Base-by-base conservation (phyloP, 2,329 filamentous ascomycete genomes). In the Aspergillus fijiensis region DNA sequence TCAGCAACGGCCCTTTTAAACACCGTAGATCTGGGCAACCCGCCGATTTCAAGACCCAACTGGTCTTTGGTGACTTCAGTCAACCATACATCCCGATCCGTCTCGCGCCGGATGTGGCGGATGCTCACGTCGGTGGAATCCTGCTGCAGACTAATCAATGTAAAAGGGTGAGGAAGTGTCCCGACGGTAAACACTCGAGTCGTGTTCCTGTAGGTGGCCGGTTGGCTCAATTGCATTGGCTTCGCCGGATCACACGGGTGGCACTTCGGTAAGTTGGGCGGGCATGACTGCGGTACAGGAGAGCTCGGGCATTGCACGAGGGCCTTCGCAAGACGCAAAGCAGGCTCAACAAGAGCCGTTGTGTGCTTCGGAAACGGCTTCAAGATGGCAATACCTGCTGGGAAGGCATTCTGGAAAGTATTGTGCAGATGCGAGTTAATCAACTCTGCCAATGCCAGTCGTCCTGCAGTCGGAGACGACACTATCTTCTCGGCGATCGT, bases 141-240 rank as follows among this genome's bases (percentile, higher is more conserved):
- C 60, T 86, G 83, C 60, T 86, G 82, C 19, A 98, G 80, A 12
- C 87, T 85, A 57, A 87, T 84, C 48, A 92, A 82, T 1, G 93
- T 97, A 80, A 92, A 96, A 0, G 95, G 95, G 73, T 99, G 95
- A 0, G 94, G 94, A 12, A 98, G 89, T 0, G 88, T 90, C 60
- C 89, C 92, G 64, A 99, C 90, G 2, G 89, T 92, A 79, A 92
- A 98, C 16, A 89, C 72, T 1, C 81, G 82, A 14, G 88, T 87
- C 4, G 83, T 84, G 74, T 97, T 96, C 58, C 84, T 84, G 75
- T 91, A 95, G 19, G 83, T 78, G 3, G 84, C 77, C 2, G 87
- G 85, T 0, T 87, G 89, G n/a, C 82, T 80, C 65, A 96, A 84
- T 55, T 84, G 85, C 76, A 92, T 82, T 0, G 85, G 83, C 33